phyloP scores from a whole-genome alignment of 441 rosid species.

The Pelargonium citronellum region DNA sequence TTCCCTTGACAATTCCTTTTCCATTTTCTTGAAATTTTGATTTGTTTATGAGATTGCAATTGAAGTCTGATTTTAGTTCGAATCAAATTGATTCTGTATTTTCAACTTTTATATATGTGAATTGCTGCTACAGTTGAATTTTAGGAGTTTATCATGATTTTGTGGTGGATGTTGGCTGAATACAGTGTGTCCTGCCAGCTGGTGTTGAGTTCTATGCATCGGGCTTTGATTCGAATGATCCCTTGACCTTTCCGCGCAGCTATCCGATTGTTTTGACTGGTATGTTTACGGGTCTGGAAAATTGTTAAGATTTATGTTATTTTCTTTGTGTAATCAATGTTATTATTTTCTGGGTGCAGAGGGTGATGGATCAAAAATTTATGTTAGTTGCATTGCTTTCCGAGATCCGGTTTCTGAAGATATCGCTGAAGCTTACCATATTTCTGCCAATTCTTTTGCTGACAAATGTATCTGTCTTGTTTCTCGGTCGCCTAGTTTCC shows the following conservation, averaged over 20 bases:
- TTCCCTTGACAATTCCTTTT: slow-evolving; percentile 62
- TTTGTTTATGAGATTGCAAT: too few species aligned
- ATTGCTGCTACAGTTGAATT: not conserved
- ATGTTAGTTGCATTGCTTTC: slow-evolving; percentile 88
- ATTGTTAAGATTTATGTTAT: slow-evolving; percentile 4
- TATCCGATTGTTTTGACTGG: slow-evolving; percentile 96
- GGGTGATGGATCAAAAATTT: slow-evolving; percentile 98
- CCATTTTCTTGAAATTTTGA: too few species aligned
- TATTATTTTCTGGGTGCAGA: slow-evolving; percentile 40
- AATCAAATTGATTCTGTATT: too few species aligned
- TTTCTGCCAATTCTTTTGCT: slow-evolving; percentile 74
- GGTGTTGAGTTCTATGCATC: slow-evolving; percentile 70
- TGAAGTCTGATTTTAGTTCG: too few species aligned
- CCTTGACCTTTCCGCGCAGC: slow-evolving; percentile 69
- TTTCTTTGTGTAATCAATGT: not conserved
- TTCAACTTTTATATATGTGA: too few species aligned
- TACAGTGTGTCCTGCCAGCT: slow-evolving; percentile 90
- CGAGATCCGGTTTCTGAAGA: slow-evolving; percentile 95
- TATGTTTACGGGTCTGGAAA: slow-evolving; percentile 20
- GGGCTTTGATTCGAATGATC: slow-evolving; percentile 56
- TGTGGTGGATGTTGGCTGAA: not conserved
- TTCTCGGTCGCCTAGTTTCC: slow-evolving; percentile 82
- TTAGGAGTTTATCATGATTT: not conserved
- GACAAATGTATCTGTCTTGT: slow-evolving; percentile 94
- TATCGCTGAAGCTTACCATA: slow-evolving; percentile 81